A percentile compares a stretch with the other conserved stretches of the same genome.
phyloP scores from a whole-genome alignment of 2,329 filamentous ascomycete species.

The Chaetomiaceae sp. region DNA sequence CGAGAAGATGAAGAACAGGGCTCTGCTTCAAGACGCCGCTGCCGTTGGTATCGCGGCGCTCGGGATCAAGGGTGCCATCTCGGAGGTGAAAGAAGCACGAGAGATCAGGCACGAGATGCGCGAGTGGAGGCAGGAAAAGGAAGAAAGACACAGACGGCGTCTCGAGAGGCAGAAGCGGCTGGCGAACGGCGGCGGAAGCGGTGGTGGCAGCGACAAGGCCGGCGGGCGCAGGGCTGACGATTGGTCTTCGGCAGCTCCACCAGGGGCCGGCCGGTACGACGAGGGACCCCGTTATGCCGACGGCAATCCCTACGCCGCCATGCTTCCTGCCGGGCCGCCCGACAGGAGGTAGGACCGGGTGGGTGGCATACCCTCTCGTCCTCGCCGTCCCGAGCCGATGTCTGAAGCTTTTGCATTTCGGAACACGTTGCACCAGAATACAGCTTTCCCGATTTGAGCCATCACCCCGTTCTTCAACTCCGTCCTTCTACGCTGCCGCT shows the following conservation, averaged over 20 bases:
- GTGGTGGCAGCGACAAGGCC: slow-evolving; percentile 20
- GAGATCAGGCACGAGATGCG: slow-evolving; percentile 43
- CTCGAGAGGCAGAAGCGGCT: slow-evolving; percentile 30
- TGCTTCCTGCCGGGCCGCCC: slow-evolving; percentile 37
- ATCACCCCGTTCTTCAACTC: neutral
- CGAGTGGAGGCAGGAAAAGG: slow-evolving; percentile 45
- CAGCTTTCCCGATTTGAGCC: slow-evolving; percentile 4
- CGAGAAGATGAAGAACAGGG: slow-evolving; percentile 51
- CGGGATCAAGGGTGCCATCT: slow-evolving; percentile 51
- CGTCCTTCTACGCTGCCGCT: neutral
- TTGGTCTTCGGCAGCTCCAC: slow-evolving; percentile 38
- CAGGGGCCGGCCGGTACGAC: slow-evolving; percentile 34
- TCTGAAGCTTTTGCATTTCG: neutral
- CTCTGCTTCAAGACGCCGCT: slow-evolving; percentile 52
- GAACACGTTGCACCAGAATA: slow-evolving; percentile 3
- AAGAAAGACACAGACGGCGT: slow-evolving; percentile 43
- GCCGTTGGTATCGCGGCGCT: slow-evolving; percentile 52
- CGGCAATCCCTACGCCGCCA: slow-evolving; percentile 40
- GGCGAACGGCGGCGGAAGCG: slow-evolving; percentile 15
- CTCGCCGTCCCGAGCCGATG: neutral
- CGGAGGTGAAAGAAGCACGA: slow-evolving; percentile 50
- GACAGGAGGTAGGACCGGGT: slow-evolving; percentile 31
- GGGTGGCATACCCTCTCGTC: neutral
- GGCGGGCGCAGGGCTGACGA: slow-evolving; percentile 39
- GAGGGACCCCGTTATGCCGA: slow-evolving; percentile 43